These are phyloP conservation scores for Harringtonia lauricola DNA, from an alignment of 2,329 filamentous ascomycete species.

Conservation along the genomic window DNA sequence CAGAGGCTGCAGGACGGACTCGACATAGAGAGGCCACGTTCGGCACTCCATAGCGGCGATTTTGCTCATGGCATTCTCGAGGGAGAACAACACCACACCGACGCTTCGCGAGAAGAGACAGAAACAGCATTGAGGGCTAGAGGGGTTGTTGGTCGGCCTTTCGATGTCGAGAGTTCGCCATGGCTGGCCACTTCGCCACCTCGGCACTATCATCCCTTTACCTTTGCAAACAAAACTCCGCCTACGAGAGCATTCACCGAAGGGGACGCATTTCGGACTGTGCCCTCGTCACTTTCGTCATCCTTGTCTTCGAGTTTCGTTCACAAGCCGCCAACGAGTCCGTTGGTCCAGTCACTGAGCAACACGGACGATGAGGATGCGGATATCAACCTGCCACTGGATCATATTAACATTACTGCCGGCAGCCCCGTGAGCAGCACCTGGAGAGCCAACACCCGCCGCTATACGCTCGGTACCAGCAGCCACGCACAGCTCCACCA, in stretches of 20 bases:
- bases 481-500: slow-evolving; percentile 15
- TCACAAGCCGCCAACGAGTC: slow-evolving; percentile 83
- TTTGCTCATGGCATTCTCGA: slow-evolving; percentile 35
- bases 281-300: slow-evolving; percentile 49
- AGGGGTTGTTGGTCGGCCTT: slow-evolving; percentile 1
- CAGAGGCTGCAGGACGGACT: slow-evolving; percentile 40
- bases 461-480: slow-evolving; percentile 63
- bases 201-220: slow-evolving; percentile 35
- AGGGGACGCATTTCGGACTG: slow-evolving; percentile 18
- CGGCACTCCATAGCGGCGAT: slow-evolving; percentile 58
- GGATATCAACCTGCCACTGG: slow-evolving; percentile 38
- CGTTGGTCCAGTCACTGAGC: slow-evolving; percentile 78
- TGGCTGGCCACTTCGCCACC: slow-evolving; percentile 50
- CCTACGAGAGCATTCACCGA: slow-evolving; percentile 6
- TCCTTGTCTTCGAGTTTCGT: slow-evolving; percentile 71
- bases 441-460: slow-evolving; percentile 30
- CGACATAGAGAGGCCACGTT: slow-evolving; percentile 72
- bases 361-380: slow-evolving; percentile 49
- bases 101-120: not conserved
- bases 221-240: slow-evolving; percentile 21
- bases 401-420: slow-evolving; percentile 36
- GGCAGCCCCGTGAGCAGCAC: slow-evolving; percentile 17
- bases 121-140: not conserved
- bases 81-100: not conserved
- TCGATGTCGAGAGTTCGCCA: slow-evolving; percentile 11